Evolutionary conservation across 345 rosid species (phyloP).

Genomic region (Populus ilicifolia): DNA sequence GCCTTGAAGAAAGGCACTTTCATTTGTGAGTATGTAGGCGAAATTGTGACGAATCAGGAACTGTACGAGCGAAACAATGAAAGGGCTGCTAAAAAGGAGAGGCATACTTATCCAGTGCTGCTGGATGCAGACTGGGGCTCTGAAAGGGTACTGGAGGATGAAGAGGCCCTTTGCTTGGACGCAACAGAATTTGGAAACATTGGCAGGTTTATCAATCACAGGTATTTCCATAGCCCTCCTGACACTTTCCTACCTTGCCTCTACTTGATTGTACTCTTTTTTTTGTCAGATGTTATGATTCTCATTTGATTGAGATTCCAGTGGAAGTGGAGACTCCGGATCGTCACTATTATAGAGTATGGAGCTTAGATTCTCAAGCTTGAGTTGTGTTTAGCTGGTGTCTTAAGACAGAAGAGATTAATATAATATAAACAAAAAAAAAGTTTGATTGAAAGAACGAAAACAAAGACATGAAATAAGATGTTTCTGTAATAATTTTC

Average conservation of each 20-base stretch:
- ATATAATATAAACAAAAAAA: too few species aligned
- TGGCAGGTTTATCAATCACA: constrained; percentile 32
- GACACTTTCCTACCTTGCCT: background rate
- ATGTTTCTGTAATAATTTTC: too few species aligned
- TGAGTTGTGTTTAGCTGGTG: background rate
- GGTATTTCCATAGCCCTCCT: constrained; percentile 6
- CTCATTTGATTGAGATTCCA: constrained; percentile 18
- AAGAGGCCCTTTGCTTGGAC: constrained; percentile 31
- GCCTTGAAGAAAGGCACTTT: constrained; percentile 18
- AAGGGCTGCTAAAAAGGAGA: constrained; percentile 16
- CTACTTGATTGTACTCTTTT: background rate
- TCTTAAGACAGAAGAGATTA: too few species aligned
- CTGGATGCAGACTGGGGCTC: constrained; percentile 32
- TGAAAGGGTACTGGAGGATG: constrained; percentile 27
- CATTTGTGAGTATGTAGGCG: constrained; percentile 16
- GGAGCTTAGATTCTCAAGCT: background rate
- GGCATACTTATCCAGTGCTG: constrained; percentile 24
- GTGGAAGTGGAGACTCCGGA: constrained; percentile 24
- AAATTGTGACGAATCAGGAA: constrained; percentile 18
- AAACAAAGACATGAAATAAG: too few species aligned
- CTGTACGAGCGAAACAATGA: constrained; percentile 14
- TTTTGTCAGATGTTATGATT: constrained; percentile 10
- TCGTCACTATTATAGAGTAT: constrained; percentile 22
- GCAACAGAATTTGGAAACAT: constrained; percentile 27
- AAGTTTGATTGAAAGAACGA: too few species aligned